Percentiles rank a stretch among this genome's conserved stretches.
phyloP scores from a whole-genome alignment of 1,139 yeast genomes.

The Ogataea hybrid region DNA sequence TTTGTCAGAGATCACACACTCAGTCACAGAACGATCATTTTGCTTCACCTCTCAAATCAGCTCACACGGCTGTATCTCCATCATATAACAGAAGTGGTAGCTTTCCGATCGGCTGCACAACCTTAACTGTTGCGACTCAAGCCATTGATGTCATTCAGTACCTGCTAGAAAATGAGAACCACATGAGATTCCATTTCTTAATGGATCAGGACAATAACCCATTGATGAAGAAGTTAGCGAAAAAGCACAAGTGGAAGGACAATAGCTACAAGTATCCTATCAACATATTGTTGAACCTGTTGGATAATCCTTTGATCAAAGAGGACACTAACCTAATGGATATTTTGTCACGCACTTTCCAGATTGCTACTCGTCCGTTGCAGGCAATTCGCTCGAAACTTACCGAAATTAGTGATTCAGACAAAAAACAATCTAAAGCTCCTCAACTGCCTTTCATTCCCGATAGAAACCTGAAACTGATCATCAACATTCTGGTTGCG shows the following conservation, averaged over 20 bases:
- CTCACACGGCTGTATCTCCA: neutral
- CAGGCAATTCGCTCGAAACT: constrained; percentile 41
- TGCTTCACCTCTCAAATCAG: constrained; percentile 5
- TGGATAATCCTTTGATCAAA: constrained; percentile 61
- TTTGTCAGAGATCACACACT: constrained; percentile 40
- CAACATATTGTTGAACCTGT: constrained; percentile 59
- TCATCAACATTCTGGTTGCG: constrained; percentile 71
- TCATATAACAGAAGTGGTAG: constrained; percentile 25
- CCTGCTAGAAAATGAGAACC: constrained; percentile 66
- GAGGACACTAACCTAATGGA: constrained; percentile 80
- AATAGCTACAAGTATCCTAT: constrained; percentile 62
- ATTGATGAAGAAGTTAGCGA: constrained; percentile 42
- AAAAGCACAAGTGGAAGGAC: constrained; percentile 41
- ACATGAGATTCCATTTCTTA: constrained; percentile 71
- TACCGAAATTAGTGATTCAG: constrained; percentile 24
- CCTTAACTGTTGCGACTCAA: constrained; percentile 72
- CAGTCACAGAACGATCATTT: constrained; percentile 11
- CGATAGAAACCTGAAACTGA: constrained; percentile 55
- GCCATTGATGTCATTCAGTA: constrained; percentile 73
- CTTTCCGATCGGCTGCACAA: constrained; percentile 63
- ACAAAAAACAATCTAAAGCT: constrained; percentile 18
- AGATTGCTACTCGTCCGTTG: constrained; percentile 74
- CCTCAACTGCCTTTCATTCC: constrained; percentile 63
- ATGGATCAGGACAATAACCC: constrained; percentile 75
- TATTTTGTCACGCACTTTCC: constrained; percentile 68